These are phyloP conservation scores for Macrolepiota fuliginosa DNA, from an alignment of 768 basidiomycete genomes.

Conservation along the genomic window DNA sequence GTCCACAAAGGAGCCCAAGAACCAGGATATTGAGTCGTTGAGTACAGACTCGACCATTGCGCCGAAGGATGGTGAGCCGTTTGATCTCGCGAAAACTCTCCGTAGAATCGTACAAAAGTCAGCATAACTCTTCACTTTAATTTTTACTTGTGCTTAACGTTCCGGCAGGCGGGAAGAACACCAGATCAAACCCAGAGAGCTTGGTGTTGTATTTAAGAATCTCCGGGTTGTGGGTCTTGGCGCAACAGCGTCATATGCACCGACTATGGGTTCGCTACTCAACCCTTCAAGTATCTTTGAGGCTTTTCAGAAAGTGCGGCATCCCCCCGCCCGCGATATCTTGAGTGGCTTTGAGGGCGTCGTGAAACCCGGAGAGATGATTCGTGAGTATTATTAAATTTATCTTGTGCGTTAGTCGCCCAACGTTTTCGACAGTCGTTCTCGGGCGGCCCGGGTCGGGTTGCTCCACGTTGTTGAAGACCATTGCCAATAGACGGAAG, in stretches of 20 bases:
- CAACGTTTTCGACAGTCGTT: constrained; percentile 49
- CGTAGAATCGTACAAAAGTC: constrained; percentile 29
- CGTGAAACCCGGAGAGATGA: constrained; percentile 71
- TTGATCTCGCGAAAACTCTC: constrained; percentile 37
- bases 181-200: constrained; percentile 46
- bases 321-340: constrained; percentile 65
- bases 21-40: background rate
- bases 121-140: constrained; percentile 14
- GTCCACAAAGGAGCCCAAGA: constrained; percentile 7
- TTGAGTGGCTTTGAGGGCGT: constrained; percentile 64
- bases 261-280: constrained; percentile 60
- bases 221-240: constrained; percentile 63
- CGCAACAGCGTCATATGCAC: constrained; percentile 47
- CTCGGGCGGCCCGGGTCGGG: constrained; percentile 85
- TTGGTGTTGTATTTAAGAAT: constrained; percentile 60
- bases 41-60: constrained; percentile 15
- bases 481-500: constrained; percentile 68
- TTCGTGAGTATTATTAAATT: constrained; percentile 53
- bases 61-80: constrained; percentile 26
- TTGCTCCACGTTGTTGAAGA: constrained; percentile 82
- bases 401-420: constrained; percentile 19
- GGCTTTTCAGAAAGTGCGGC: constrained; percentile 44
- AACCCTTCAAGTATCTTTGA: constrained; percentile 46
- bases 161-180: constrained; percentile 41
- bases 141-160: constrained; percentile 11